These are phyloP conservation scores for Paulownia fortunei DNA, from an alignment of 257 asterid genomes.

Conservation along the genomic window DNA sequence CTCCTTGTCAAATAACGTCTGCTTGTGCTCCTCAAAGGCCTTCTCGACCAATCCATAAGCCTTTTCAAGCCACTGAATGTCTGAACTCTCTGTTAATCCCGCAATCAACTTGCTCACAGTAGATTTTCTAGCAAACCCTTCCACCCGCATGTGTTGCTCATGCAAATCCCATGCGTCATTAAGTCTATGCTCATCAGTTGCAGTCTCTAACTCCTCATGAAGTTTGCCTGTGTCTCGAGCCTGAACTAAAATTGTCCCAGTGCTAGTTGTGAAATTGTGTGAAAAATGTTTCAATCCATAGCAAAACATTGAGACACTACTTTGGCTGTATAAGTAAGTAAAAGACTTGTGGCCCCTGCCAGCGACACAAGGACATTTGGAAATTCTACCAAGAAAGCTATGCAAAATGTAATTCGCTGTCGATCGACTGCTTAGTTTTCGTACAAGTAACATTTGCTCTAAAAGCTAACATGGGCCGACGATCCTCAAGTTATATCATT, in stretches of 20 bases:
- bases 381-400: slow-evolving; percentile 36
- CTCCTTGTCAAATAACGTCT: slow-evolving; percentile 62
- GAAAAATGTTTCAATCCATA: slow-evolving; percentile 33
- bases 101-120: slow-evolving; percentile 62
- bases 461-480: slow-evolving; percentile 19
- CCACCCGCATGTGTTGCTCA: slow-evolving; percentile 74
- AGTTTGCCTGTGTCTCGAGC: slow-evolving; percentile 87
- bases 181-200: slow-evolving; percentile 56
- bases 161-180: slow-evolving; percentile 82
- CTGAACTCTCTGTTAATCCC: slow-evolving; percentile 53
- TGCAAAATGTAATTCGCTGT: slow-evolving; percentile 31
- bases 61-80: slow-evolving; percentile 64
- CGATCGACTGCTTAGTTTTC: slow-evolving; percentile 42
- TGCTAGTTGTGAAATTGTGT: slow-evolving; percentile 51
- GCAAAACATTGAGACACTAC: slow-evolving; percentile 18
- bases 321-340: slow-evolving; percentile 23
- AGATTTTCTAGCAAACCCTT: slow-evolving; percentile 81
- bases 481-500: slow-evolving; percentile 11
- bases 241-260: slow-evolving; percentile 76
- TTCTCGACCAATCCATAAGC: slow-evolving; percentile 80
- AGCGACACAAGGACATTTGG: slow-evolving; percentile 28
- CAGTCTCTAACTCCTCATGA: slow-evolving; percentile 70
- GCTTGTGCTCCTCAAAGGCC: slow-evolving; percentile 70
- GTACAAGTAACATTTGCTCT: slow-evolving; percentile 47
- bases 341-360: slow-evolving; percentile 33